Evolutionary conservation across 768 basidiomycete genomes (phyloP).

Genomic region (Amanita thiersii): DNA sequence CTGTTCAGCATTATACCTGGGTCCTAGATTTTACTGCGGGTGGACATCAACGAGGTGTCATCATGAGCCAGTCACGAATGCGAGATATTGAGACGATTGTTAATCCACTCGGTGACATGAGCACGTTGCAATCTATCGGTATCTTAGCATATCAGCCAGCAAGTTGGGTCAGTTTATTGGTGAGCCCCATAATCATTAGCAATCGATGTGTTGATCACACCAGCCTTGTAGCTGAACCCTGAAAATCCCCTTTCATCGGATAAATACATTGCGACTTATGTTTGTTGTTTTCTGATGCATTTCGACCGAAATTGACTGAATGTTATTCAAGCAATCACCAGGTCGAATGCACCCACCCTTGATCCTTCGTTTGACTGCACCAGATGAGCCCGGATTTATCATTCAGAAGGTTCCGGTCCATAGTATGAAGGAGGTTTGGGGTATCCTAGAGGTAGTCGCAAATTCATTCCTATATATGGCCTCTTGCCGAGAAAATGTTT

Average conservation of each 20-base stretch:
- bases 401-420: conserved; percentile 66
- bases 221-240: conserved; percentile 44
- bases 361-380: conserved; percentile 54
- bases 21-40: conserved; percentile 64
- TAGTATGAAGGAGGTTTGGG: conserved; percentile 68
- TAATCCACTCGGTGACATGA: conserved; percentile 44
- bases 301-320: background rate
- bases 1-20: conserved; percentile 40
- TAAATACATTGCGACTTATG: conserved; percentile 61
- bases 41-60: conserved; percentile 45
- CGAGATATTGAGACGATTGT: conserved; percentile 62
- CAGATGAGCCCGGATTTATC: conserved; percentile 70
- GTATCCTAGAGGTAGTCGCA: conserved; percentile 54
- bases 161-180: conserved; percentile 63
- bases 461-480: background rate
- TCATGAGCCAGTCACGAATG: conserved; percentile 69
- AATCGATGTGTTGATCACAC: conserved; percentile 2
- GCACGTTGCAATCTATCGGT: conserved; percentile 28
- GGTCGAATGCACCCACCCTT: conserved; percentile 62
- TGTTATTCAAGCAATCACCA: conserved; percentile 48
- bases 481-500: background rate
- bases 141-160: conserved; percentile 40
- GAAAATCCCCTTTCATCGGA: conserved; percentile 40
- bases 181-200: conserved; percentile 21
- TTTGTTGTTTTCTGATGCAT: conserved; percentile 23